Base-by-base conservation (phyloP, 352 stramenopile species). In the Pythium apleroticum region DNA sequence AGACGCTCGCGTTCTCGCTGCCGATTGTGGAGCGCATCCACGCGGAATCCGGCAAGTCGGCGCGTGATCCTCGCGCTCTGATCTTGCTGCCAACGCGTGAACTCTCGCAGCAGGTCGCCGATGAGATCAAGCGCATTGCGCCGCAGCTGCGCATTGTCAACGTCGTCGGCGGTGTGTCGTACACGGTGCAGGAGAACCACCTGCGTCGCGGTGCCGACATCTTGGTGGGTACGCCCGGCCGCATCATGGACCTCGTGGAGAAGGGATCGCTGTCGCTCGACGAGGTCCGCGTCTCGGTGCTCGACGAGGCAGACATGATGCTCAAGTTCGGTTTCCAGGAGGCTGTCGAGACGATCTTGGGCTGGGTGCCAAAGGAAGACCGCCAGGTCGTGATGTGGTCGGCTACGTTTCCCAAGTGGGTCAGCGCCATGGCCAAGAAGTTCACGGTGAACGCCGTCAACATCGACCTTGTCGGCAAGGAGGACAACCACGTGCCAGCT, bases 261-360 rank as follows among this genome's bases (percentile, higher is more conserved):
- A 97, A 97, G 68, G 92, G 91, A 35, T 92, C 86, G 41, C 77
- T 99, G 2, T 80, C 92, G 63, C 81, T 99, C 6, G 89, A 88
- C n/a, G 59, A 83, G 9, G 81, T 98, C 11, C 78, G 95, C 52
- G 91, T 96, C 52, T 78, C 96, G 6, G 92, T 99, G 30, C 81
- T 99, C 27, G 96, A 99, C 61, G 96, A 99, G 75, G 96, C 96
- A 28, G 96, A 99, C 74, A 97, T 98, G 89, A 99, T 99, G 96
- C 86, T 99, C 52, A 98, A 98, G 80, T 98, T 99, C 81, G 97
- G 97, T 35, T 99, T 99, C 76, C 93, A 98, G 54, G 97, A 99
- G 53, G 95, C 98, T 35, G 95, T 99, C 19, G 95, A 99, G 82
- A 88, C 89, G 14, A 98, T 99, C 67, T 81, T 99, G 50, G 76